Base-by-base conservation (phyloP, 23 red algal genomes). In the Cyanidium caldarium region DNA sequence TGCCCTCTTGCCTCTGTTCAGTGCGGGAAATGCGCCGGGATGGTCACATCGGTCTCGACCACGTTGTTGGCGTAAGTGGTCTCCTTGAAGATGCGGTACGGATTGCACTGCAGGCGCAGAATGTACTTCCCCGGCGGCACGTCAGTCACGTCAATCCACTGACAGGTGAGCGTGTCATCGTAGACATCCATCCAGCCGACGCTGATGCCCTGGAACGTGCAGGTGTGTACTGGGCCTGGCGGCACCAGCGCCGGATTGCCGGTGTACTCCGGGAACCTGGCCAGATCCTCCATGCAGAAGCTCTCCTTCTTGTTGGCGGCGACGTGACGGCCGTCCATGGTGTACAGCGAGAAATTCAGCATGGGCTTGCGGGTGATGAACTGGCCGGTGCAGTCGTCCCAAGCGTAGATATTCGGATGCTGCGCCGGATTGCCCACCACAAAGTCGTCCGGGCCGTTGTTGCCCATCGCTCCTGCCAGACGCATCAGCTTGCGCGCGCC, bases 241-340 rank as follows among this genome's bases (percentile, higher is more conserved):
- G 51, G 51, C 51, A 61, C 51, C 10, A 61, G 51, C 51, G 51
- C 51, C 21, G 51, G 51, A 28, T 61, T 61, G 7, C 51, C 51
- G 31, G 51, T 61, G 23, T 61, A 61, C 51, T 61, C 51, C 19
- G 51, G 51, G 51, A 61, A 61, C 19, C 51, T 16, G 31, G 51
- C 51, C 51, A 61, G 23, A 61, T 61, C 51, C 51, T 61, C 51
- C 51, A 61, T 61, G 51, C 51, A 61, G 51, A 61, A 61, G 23
- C 51, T 61, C 51, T 61, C 51, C 51, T 61, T 61, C 51, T 61
- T 61, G 23, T 28, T 28, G 31, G n/a, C 31, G 10, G n/a, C n/a
- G n/a, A 61, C 51, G 5, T 28, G 51, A 28, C 31, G 19, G 10
- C 51, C 51, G 19, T 16, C 51, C 10, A 28, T 28, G 21, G 19